These are phyloP conservation scores for Rhodosporidiobolus odoratus DNA, from an alignment of 768 basidiomycete species.

Conservation along the genomic window DNA sequence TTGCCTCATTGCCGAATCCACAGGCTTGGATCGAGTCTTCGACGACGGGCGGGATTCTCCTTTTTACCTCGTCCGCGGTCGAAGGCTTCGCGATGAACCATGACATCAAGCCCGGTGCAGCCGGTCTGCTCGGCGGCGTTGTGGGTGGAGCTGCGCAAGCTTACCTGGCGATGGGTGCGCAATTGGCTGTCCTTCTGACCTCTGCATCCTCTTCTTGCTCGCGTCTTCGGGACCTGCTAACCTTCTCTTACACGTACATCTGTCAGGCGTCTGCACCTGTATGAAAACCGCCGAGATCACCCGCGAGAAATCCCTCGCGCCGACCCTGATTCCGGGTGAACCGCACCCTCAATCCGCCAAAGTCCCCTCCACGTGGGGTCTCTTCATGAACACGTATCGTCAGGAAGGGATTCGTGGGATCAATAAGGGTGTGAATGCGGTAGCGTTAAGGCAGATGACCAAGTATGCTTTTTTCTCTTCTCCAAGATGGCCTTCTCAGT, in stretches of 20 bases:
- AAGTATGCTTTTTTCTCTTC: conserved; percentile 63
- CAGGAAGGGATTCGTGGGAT: conserved; percentile 88
- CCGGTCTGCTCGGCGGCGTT: conserved; percentile 92
- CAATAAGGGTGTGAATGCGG: conserved; percentile 86
- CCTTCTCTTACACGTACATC: not conserved
- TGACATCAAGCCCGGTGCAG: conserved; percentile 69
- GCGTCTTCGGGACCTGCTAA: not conserved
- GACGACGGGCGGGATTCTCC: conserved; percentile 88
- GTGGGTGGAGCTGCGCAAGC: conserved; percentile 94
- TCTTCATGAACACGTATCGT: conserved; percentile 89
- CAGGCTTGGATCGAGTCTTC: conserved; percentile 96
- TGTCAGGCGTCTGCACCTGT: conserved; percentile 79
- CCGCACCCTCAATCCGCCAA: conserved; percentile 58
- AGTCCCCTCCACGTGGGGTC: conserved; percentile 65
- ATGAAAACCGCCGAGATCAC: conserved; percentile 99
- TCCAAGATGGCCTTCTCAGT: not conserved
- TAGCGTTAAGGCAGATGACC: conserved; percentile 49
- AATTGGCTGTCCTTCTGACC: not conserved
- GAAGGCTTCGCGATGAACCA: conserved; percentile 59
- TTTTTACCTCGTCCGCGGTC: conserved; percentile 90
- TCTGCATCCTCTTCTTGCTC: not conserved
- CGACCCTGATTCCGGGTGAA: conserved; percentile 1
- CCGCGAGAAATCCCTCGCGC: conserved; percentile 68
- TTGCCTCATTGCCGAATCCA: no score
- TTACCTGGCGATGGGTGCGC: conserved; percentile 87